These are phyloP conservation scores for Senna tora DNA, from an alignment of 306 rosid species.

Conservation along the genomic window DNA sequence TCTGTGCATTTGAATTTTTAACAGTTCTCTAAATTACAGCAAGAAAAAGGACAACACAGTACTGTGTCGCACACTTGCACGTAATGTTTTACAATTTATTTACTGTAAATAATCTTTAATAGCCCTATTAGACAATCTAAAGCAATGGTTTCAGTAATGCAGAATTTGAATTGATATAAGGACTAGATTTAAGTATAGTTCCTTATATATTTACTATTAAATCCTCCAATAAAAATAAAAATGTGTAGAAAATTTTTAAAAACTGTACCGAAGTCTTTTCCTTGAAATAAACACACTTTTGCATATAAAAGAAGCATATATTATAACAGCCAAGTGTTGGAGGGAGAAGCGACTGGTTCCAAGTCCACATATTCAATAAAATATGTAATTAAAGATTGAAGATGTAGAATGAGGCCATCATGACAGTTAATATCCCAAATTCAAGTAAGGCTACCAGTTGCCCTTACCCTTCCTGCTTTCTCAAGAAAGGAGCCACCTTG, in stretches of 20 bases:
- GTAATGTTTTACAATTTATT: neutral
- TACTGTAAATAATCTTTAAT: neutral
- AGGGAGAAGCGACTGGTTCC: neutral
- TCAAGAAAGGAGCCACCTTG: conserved; percentile 49
- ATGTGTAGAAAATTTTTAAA: too few species aligned
- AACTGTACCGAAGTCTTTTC: too few species aligned
- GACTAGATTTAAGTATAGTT: too few species aligned
- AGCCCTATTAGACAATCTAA: neutral
- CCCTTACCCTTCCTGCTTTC: conserved; percentile 45
- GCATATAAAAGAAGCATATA: conserved; percentile 10
- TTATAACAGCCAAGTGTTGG: conserved; percentile 7
- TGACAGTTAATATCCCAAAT: conserved; percentile 34
- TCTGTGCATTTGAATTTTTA: too few species aligned
- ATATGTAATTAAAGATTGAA: conserved; percentile 28
- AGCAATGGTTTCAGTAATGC: neutral
- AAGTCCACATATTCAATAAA: conserved; percentile 27
- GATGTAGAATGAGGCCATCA: conserved; percentile 30
- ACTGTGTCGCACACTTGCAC: neutral
- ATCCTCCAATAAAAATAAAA: too few species aligned
- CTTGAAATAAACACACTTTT: conserved; percentile 9
- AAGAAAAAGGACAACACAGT: too few species aligned
- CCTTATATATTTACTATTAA: too few species aligned
- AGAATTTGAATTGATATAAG: neutral
- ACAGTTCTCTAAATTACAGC: too few species aligned
- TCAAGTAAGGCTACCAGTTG: conserved; percentile 34